Conservation (phyloP, 768 basidiomycete species). For the Lentinula edodes region DNA sequence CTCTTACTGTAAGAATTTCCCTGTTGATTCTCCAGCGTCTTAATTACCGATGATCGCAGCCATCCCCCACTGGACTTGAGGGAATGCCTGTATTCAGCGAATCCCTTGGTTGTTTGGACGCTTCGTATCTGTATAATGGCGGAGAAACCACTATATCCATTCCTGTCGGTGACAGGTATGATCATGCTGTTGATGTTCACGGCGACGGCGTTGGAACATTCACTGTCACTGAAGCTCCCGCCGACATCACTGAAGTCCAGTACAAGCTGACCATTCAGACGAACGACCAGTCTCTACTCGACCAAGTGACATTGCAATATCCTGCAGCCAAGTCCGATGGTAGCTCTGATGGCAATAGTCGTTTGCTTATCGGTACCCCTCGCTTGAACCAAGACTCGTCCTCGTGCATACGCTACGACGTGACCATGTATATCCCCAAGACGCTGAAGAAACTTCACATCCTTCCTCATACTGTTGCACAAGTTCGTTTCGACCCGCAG, state of each 20-base stretch:
- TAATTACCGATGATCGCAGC: constrained; percentile 22
- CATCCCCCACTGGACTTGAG: constrained; percentile 45
- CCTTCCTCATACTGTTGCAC: constrained; percentile 34
- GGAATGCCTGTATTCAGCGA: constrained; percentile 50
- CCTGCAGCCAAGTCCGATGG: constrained; percentile 27
- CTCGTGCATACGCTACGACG: constrained; percentile 51
- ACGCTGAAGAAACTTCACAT: constrained; percentile 44
- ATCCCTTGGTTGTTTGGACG: constrained; percentile 43
- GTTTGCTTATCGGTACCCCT: constrained; percentile 33
- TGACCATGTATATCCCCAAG: constrained; percentile 45
- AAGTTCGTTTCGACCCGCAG: constrained; percentile 43
- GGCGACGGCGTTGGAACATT: constrained; percentile 49
- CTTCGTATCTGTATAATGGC: constrained; percentile 39
- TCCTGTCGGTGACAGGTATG: constrained; percentile 29
- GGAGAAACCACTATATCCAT: constrained; percentile 30
- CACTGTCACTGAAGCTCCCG: constrained; percentile 36
- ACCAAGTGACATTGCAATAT: constrained; percentile 29
- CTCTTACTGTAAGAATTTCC: constrained; percentile 30
- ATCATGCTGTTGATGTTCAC: constrained; percentile 42
- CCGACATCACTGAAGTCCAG: constrained; percentile 34
- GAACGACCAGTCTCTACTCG: constrained; percentile 33
- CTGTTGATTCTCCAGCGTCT: background rate
- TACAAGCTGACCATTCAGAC: constrained; percentile 46
- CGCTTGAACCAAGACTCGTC: constrained; percentile 13
- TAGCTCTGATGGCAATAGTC: constrained; percentile 27